Percentiles rank a stretch among this genome's conserved stretches.
Evolutionary conservation across 495 filamentous ascomycete genomes (phyloP).

Genomic region (Penicilliopsis zonata): DNA sequence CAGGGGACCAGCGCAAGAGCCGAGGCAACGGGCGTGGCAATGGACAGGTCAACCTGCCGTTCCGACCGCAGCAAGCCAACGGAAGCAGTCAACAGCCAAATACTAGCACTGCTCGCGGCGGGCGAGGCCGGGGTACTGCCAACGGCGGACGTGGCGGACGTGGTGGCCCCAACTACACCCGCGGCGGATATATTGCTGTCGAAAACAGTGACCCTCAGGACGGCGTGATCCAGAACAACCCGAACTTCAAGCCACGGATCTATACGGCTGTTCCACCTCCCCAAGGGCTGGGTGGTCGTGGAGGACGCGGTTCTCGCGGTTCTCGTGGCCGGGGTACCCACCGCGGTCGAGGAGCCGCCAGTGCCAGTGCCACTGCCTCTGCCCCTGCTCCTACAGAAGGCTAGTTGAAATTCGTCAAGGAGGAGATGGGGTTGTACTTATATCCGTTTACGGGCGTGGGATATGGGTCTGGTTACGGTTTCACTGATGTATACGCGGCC

Average conservation of each 20-base stretch:
- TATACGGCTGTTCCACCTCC: constrained; percentile 78
- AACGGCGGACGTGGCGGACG: constrained; percentile 20
- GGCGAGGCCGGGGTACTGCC: constrained; percentile 6
- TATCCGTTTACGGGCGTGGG: too few relatives aligned
- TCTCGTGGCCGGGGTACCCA: constrained; percentile 16
- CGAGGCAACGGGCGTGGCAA: constrained; percentile 9
- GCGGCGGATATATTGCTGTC: constrained; percentile 39
- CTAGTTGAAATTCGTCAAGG: too few relatives aligned
- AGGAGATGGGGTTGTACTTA: too few relatives aligned
- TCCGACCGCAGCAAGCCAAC: constrained; percentile 24
- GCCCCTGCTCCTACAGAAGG: too few relatives aligned
- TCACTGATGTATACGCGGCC: too few relatives aligned
- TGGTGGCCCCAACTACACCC: constrained; percentile 16
- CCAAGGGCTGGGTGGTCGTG: constrained; percentile 46
- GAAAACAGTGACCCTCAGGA: constrained; percentile 37
- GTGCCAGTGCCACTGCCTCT: background rate
- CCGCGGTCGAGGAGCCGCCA: constrained; percentile 14
- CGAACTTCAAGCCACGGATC: constrained; percentile 42
- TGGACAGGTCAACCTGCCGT: constrained; percentile 15
- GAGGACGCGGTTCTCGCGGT: constrained; percentile 40
- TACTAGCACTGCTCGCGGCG: constrained; percentile 13
- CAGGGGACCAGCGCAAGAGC: constrained; percentile 25
- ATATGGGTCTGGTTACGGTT: too few relatives aligned
- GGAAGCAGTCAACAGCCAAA: constrained; percentile 11
- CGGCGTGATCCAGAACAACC: constrained; percentile 39